Evolutionary conservation across 768 basidiomycete genomes (phyloP).

Genomic region (Lactifluus subvellereus): DNA sequence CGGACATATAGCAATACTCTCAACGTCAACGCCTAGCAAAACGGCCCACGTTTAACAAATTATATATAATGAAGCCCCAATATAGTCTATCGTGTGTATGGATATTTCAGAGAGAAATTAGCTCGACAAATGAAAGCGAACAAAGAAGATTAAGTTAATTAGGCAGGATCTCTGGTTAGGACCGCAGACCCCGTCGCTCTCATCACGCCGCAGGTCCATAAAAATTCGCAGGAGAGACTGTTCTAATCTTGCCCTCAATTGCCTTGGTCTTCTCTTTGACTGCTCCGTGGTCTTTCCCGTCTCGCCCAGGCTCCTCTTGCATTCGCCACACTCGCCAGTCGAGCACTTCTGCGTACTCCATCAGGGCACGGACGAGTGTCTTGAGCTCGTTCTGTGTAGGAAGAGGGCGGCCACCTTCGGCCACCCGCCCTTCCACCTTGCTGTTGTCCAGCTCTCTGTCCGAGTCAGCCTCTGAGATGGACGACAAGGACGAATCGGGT

Average conservation of each 20-base stretch:
- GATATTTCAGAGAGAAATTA: constrained; percentile 7
- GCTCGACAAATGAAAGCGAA: not conserved
- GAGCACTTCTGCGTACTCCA: constrained; percentile 55
- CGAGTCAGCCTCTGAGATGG: constrained; percentile 23
- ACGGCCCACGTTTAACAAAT: constrained; percentile 1
- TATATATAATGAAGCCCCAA: constrained; percentile 11
- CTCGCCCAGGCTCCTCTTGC: constrained; percentile 26
- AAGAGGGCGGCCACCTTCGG: constrained; percentile 15
- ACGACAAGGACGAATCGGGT: constrained; percentile 13
- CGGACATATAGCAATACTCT: not conserved
- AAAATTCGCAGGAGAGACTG: constrained; percentile 12
- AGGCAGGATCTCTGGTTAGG: not conserved
- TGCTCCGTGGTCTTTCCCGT: constrained; percentile 4
- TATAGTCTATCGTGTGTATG: not conserved
- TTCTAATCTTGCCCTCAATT: constrained; percentile 1
- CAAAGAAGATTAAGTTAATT: constrained; percentile 10
- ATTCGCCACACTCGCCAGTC: constrained; percentile 47
- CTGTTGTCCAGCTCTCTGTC: constrained; percentile 22
- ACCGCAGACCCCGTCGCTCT: not conserved
- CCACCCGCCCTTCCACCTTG: constrained; percentile 13
- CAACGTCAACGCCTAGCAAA: not conserved
- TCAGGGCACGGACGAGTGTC: constrained; percentile 47
- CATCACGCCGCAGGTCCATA: not conserved
- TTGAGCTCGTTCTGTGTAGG: constrained; percentile 35
- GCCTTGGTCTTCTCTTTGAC: constrained; percentile 15